phyloP scores from a whole-genome alignment of 805 yeast species.

The Novakomyces olei region DNA sequence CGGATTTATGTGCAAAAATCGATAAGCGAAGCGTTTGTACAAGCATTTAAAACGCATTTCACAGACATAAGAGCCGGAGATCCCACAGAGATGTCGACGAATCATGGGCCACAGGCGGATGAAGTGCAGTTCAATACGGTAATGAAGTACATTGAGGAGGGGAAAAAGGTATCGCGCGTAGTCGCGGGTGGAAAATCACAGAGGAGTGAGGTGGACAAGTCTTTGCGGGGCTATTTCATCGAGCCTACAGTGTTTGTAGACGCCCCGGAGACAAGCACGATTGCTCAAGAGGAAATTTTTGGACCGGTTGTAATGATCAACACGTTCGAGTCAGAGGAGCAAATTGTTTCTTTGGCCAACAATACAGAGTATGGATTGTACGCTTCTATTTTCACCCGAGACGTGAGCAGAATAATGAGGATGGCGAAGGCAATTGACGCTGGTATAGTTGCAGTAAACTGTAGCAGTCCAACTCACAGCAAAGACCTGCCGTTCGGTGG shows the following conservation, averaged over 20 bases:
- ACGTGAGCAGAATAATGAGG: slow-evolving; percentile 41
- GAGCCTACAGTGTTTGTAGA: slow-evolving; percentile 60
- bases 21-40: slow-evolving; percentile 51
- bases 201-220: slow-evolving; percentile 4
- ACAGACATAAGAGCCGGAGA: slow-evolving; percentile 38
- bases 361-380: slow-evolving; percentile 59
- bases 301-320: slow-evolving; percentile 65
- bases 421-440: slow-evolving; percentile 39
- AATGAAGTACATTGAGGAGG: slow-evolving; percentile 48
- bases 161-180: slow-evolving; percentile 65
- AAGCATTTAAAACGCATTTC: slow-evolving; percentile 25
- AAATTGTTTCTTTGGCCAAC: slow-evolving; percentile 48
- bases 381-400: slow-evolving; percentile 54
- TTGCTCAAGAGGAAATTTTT: slow-evolving; percentile 62
- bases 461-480: slow-evolving; percentile 38
- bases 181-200: slow-evolving; percentile 56
- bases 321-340: slow-evolving; percentile 42
- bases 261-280: slow-evolving; percentile 39
- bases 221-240: slow-evolving; percentile 38
- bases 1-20: slow-evolving; percentile 72
- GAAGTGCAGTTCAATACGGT: slow-evolving; percentile 53
- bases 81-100: slow-evolving; percentile 51
- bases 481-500: slow-evolving; percentile 79
- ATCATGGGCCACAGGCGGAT: slow-evolving; percentile 84
- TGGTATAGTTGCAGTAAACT: slow-evolving; percentile 50